Conservation (phyloP, 169 alveolate species). For the Condylostoma magnum region DNA sequence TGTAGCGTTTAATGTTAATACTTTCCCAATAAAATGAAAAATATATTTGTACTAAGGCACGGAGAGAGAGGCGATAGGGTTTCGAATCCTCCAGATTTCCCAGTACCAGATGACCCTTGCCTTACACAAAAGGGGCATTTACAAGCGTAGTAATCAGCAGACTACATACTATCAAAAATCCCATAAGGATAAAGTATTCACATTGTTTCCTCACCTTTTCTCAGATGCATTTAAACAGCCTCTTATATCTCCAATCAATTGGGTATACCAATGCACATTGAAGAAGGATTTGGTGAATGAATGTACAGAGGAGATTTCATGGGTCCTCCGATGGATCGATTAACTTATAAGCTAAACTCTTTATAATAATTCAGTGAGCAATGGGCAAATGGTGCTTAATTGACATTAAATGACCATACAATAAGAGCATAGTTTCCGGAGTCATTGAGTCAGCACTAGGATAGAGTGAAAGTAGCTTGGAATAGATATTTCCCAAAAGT, state of each 20-base stretch:
- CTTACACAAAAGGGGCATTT: conserved; percentile 1
- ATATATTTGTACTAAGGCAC: neutral
- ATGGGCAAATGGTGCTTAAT: neutral
- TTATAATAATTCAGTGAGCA: neutral
- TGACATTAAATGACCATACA: neutral
- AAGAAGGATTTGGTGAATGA: conserved; percentile 16
- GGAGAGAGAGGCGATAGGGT: conserved; percentile 26
- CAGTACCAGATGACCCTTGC: conserved; percentile 3
- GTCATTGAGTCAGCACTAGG: too few species aligned
- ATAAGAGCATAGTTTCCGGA: too few species aligned
- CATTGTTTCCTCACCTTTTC: conserved; percentile 9
- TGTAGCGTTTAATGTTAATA: too few species aligned
- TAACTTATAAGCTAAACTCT: neutral
- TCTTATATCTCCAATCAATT: neutral
- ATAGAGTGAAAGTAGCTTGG: conserved; percentile 1
- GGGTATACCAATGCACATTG: conserved; percentile 4
- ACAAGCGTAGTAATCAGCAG: conserved; percentile 6
- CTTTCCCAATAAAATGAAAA: neutral
- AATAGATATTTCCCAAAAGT: neutral
- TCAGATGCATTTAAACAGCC: conserved; percentile 22
- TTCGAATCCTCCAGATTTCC: neutral
- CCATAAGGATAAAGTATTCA: neutral
- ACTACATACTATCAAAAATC: neutral
- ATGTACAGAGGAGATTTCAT: neutral
- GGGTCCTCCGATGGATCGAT: neutral